Conservation (phyloP, 1,284 basidiomycete species). For the Wallemia mellicola region DNA sequence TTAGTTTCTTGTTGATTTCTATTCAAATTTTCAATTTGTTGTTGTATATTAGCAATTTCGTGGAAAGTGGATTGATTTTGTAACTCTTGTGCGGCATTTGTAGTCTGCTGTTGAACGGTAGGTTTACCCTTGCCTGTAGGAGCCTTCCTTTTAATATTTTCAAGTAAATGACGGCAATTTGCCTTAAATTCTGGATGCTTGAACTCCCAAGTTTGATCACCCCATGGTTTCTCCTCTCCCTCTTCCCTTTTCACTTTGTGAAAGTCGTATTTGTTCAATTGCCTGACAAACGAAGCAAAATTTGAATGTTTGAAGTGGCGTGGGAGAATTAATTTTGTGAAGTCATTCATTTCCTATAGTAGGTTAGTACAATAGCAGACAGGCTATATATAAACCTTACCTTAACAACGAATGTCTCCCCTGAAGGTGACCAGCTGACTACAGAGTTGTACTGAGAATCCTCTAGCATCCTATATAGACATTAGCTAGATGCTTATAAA, state of each 20-base stretch:
- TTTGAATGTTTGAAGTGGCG: constrained; percentile 93
- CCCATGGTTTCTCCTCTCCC: constrained; percentile 41
- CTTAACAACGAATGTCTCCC: constrained; percentile 80
- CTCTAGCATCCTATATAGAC: constrained; percentile 41
- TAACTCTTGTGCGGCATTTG: constrained; percentile 2
- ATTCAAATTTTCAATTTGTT: constrained; percentile 23
- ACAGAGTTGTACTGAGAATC: constrained; percentile 40
- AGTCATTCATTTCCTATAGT: constrained; percentile 69
- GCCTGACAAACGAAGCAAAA: constrained; percentile 74
- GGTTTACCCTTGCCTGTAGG: constrained; percentile 33
- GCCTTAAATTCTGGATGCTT: constrained; percentile 78
- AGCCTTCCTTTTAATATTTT: constrained; percentile 81
- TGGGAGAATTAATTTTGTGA: constrained; percentile 75
- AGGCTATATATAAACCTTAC: constrained; percentile 13
- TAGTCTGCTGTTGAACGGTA: constrained; percentile 3
- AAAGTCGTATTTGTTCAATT: constrained; percentile 95
- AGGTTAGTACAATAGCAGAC: neutral
- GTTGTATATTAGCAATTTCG: constrained; percentile 19
- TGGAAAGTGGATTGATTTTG: neutral
- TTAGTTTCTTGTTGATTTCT: constrained; percentile 30
- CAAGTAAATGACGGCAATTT: constrained; percentile 50
- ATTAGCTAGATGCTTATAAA: constrained; percentile 1
- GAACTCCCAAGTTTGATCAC: constrained; percentile 81
- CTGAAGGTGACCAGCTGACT: constrained; percentile 59
- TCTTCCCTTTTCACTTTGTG: constrained; percentile 55